phyloP scores from a whole-genome alignment of 805 yeast species.

The Nakazawaea molendinolei region DNA sequence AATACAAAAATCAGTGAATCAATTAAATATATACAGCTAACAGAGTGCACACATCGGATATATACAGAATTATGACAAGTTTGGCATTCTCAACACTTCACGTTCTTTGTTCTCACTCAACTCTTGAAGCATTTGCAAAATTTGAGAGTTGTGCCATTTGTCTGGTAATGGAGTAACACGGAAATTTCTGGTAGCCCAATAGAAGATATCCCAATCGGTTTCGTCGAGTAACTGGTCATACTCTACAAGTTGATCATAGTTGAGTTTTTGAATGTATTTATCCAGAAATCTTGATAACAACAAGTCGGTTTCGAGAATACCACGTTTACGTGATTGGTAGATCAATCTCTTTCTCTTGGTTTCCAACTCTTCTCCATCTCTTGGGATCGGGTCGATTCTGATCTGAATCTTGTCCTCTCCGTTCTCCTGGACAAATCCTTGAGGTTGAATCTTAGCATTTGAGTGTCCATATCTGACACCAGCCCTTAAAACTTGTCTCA shows the following conservation, averaged over 20 bases:
- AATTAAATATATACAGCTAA: neutral
- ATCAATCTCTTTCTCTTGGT: constrained; percentile 79
- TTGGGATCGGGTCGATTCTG: constrained; percentile 67
- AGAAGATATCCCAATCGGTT: constrained; percentile 98
- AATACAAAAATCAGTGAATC: too few relatives aligned
- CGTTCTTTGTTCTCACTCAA: constrained; percentile 66
- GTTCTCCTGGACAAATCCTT: too few relatives aligned
- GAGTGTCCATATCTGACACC: too few relatives aligned
- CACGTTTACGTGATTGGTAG: constrained; percentile 91
- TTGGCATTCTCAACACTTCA: constrained; percentile 85
- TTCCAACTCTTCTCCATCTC: constrained; percentile 67
- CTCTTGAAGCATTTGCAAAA: constrained; percentile 61
- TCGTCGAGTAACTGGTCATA: constrained; percentile 83
- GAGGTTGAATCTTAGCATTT: too few relatives aligned
- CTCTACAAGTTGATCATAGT: constrained; percentile 66
- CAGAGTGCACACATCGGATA: neutral
- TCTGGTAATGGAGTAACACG: constrained; percentile 83
- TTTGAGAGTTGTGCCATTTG: constrained; percentile 65
- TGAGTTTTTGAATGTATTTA: constrained; percentile 53
- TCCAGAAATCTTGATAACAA: constrained; percentile 82
- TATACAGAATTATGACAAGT: constrained; percentile 15
- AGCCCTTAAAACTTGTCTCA: too few relatives aligned
- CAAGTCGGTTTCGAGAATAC: constrained; percentile 89
- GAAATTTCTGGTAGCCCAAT: constrained; percentile 90
- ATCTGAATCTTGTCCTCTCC: constrained; percentile 33